These are phyloP conservation scores for Trypanosoma lewisi DNA, from an alignment of 208 protist species.

Conservation along the genomic window DNA sequence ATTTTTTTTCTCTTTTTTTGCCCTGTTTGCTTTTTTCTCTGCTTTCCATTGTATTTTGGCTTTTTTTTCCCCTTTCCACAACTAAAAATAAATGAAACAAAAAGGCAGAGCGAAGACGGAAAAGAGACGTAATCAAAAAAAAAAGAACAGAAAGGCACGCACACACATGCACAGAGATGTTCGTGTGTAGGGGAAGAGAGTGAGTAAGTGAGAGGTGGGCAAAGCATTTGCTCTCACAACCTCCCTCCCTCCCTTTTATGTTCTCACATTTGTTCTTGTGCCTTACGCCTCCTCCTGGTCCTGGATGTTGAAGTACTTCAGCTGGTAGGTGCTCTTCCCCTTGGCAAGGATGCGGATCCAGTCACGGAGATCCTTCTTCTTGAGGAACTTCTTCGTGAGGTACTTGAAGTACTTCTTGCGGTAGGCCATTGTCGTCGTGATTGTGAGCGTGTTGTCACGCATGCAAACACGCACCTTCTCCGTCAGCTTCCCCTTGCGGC, in stretches of 20 bases:
- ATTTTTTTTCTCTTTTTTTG: background rate
- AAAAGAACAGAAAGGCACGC: conserved; percentile 12
- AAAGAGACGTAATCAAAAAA: conserved; percentile 18
- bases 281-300: conserved; percentile 90
- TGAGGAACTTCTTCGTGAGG: conserved; percentile 99
- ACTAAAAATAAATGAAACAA: conserved; percentile 14
- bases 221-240: background rate
- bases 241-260: background rate
- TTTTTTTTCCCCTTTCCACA: conserved; percentile 1
- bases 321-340: conserved; percentile 95
- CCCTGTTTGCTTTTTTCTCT: conserved; percentile 4
- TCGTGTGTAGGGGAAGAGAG: too few species aligned
- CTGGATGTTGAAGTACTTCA: conserved; percentile 98
- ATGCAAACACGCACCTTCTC: conserved; percentile 88
- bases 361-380: conserved; percentile 98
- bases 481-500: conserved; percentile 96
- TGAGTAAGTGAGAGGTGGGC: too few species aligned
- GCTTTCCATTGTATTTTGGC: too few species aligned
- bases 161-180: background rate
- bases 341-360: conserved; percentile 96
- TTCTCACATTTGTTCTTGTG: too few species aligned
- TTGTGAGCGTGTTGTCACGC: conserved; percentile 91
- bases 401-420: conserved; percentile 99
- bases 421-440: conserved; percentile 92
- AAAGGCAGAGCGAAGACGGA: conserved; percentile 13